A percentile compares a stretch with the other conserved stretches of the same genome.
These are phyloP conservation scores for Puccinia triticina DNA, from an alignment of 1,284 basidiomycete genomes.

Conservation along the genomic window DNA sequence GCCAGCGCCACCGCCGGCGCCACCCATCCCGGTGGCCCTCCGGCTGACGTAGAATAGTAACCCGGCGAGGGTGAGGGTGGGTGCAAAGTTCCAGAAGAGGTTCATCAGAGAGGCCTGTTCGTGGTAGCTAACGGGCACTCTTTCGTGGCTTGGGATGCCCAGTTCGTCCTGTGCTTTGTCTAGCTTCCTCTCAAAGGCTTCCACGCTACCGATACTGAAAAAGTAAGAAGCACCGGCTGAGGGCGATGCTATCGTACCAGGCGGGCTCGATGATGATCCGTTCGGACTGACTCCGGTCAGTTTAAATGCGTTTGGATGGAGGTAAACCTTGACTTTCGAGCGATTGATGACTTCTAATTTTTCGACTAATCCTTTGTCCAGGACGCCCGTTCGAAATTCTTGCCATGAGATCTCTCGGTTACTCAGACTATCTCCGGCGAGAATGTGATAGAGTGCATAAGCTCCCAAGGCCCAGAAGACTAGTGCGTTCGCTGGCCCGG, in stretches of 20 bases:
- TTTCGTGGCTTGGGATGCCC: slow-evolving; percentile 84
- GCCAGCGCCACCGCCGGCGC: slow-evolving; percentile 64
- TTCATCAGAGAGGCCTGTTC: slow-evolving; percentile 86
- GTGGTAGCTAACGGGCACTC: slow-evolving; percentile 94
- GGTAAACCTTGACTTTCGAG: slow-evolving; percentile 80
- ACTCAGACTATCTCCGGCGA: slow-evolving; percentile 62
- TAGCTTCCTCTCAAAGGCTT: slow-evolving; percentile 92
- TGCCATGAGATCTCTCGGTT: slow-evolving; percentile 97
- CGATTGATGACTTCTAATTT: slow-evolving; percentile 92
- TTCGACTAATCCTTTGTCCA: slow-evolving; percentile 94
- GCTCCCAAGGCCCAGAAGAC: slow-evolving; percentile 64
- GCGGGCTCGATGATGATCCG: slow-evolving; percentile 61
- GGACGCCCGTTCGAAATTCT: slow-evolving; percentile 92
- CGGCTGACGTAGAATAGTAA: slow-evolving; percentile 87
- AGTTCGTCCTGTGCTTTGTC: slow-evolving; percentile 92
- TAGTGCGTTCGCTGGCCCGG: slow-evolving; percentile 3
- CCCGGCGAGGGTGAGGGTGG: slow-evolving; percentile 87
- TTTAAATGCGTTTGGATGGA: slow-evolving; percentile 75
- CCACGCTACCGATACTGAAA: slow-evolving; percentile 97
- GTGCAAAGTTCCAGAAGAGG: slow-evolving; percentile 87
- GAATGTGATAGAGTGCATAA: slow-evolving; percentile 70
- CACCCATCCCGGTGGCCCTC: slow-evolving; percentile 64
- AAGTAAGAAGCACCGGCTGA: slow-evolving; percentile 66
- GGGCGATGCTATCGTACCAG: slow-evolving; percentile 28
- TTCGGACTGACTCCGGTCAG: slow-evolving; percentile 70